Evolutionary conservation across 345 rosid species (phyloP), one percentile per base, ranked within the genome.

Genomic region (Abelmoschus esculentus): DNA sequence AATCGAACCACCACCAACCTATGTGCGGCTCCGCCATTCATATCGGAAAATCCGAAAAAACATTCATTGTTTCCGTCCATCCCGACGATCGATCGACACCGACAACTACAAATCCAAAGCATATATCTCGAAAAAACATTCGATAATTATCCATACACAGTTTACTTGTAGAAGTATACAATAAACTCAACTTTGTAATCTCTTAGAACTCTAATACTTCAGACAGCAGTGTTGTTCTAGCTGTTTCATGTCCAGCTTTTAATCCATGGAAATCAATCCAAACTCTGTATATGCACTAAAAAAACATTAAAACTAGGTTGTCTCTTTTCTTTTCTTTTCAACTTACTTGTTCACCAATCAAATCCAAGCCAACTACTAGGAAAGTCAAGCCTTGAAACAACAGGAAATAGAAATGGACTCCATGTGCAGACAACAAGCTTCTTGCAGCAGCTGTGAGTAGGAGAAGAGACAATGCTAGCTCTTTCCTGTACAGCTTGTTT

Each of bases 351-450:
- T 92, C 98, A 22, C 98, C 98, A 50, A 92, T 92, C 89, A 89
- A 82, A 71, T 92, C 98, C 92, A 92, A 76, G 10, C 98, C 98
- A 66, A 90, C 85, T 28, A 80, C 88, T 67, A 92, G 86, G 78
- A 92, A 92, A 13, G 95, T 83, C 77, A 92, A 61, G 11, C 98
- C 98, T 75, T 92, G 98, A 59, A 92, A 92, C 70, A 92, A 70
- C 86, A 92, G 79, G 84, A 86, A 92, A 81, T 92, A 92, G 85
- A 92, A 92, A 74, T 92, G 98, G 72, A 92, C 85, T 66, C 98
- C 98, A 52, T 89, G 98, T 0, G 92, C 90, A 1, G 98, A 89
- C 22, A 92, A 36, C 42, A 92, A 78, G 73, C 96, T 92, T 72
- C 95, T 87, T 13, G 87, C 95, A 13, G 98, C 84, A 50, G 96